These are phyloP conservation scores for Scutellaria minor DNA, from an alignment of 257 asterid genomes.

Conservation along the genomic window DNA sequence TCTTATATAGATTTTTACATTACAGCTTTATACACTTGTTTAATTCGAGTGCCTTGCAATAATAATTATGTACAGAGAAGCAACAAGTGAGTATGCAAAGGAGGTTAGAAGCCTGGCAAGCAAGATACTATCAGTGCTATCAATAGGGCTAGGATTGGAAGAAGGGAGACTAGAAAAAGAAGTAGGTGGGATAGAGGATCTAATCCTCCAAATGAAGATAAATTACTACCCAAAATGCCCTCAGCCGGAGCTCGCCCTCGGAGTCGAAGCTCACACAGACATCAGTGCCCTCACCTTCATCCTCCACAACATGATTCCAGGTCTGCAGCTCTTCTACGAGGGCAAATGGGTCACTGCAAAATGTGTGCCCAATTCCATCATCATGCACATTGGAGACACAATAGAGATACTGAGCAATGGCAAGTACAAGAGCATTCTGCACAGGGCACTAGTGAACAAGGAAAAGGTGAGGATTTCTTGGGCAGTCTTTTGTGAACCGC, in stretches of 20 bases:
- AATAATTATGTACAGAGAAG: slow-evolving; percentile 44
- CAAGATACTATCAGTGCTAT: slow-evolving; percentile 66
- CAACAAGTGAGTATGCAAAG: slow-evolving; percentile 71
- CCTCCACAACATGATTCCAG: slow-evolving; percentile 97
- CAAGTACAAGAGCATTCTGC: slow-evolving; percentile 80
- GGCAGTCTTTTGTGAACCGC: slow-evolving; percentile 91
- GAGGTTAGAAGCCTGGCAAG: slow-evolving; percentile 58
- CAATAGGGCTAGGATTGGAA: slow-evolving; percentile 71
- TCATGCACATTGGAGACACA: slow-evolving; percentile 90
- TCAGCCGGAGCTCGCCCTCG: slow-evolving; percentile 92
- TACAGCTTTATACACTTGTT: too few relatives aligned
- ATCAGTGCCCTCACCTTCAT: slow-evolving; percentile 87
- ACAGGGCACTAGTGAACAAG: slow-evolving; percentile 81
- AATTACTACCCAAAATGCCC: slow-evolving; percentile 95
- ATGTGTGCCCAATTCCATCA: slow-evolving; percentile 85
- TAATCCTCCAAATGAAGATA: slow-evolving; percentile 77
- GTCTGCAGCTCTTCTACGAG: slow-evolving; percentile 74
- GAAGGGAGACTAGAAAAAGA: slow-evolving; percentile 70
- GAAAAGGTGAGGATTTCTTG: slow-evolving; percentile 86
- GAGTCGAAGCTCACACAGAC: slow-evolving; percentile 94
- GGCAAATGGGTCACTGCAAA: slow-evolving; percentile 87
- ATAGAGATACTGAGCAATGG: slow-evolving; percentile 88
- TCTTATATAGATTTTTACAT: too few relatives aligned
- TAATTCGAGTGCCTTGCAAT: too few relatives aligned
- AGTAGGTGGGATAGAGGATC: slow-evolving; percentile 80